Evolutionary conservation across 192 early-diverging fungal species (phyloP), one percentile per base, ranked within the genome.

Genomic region (Linderina pennispora): DNA sequence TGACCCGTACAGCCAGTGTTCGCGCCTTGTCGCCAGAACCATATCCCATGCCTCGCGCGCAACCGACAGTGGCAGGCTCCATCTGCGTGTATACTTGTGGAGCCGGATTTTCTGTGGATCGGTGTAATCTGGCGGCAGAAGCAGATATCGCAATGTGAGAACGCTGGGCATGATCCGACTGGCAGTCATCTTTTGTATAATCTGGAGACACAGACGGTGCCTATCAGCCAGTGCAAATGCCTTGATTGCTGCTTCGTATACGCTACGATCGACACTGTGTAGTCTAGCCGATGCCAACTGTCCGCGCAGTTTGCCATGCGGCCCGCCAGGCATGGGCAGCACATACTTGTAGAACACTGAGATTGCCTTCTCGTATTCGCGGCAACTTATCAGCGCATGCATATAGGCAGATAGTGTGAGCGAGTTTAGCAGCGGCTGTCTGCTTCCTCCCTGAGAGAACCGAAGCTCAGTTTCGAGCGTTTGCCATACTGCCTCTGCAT

Each of bases 361-460:
- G 0, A 58, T 34, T 8, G 66, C 66, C 1, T 49, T 46, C 21
- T 48, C 41, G 42, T 69, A 58, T 19, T 28, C 39, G 28, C 36
- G 41, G 43, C 66, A 69, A 23, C 17, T 36, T 16, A 50, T 56
- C 1, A 69, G 55, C 18, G 66, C 66, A 21, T 61, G 50, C 48
- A 69, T 56, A 22, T 69, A 69, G 1, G 66, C 53, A 8, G 53
- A 39, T 18, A 69, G 55, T 4, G 66, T 69, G 18, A 62, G 66
- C 31, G 58, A 50, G 0, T 36, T 58, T 20, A 69, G 24, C 18
- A 69, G 50, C 23, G 36, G 37, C 14, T 33, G 40, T 25, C 18
- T 23, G 15, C n/a, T 3, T n/a, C 15, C 36, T 6, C 8, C 23
- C 19, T 22, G 34, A 8, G 58, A 8, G 8, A 61, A 43, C 25